A percentile compares a stretch with the other conserved stretches of the same genome.
These are phyloP conservation scores for Acanthamoeba royreba DNA, from an alignment of 208 protist species.

Conservation along the genomic window DNA sequence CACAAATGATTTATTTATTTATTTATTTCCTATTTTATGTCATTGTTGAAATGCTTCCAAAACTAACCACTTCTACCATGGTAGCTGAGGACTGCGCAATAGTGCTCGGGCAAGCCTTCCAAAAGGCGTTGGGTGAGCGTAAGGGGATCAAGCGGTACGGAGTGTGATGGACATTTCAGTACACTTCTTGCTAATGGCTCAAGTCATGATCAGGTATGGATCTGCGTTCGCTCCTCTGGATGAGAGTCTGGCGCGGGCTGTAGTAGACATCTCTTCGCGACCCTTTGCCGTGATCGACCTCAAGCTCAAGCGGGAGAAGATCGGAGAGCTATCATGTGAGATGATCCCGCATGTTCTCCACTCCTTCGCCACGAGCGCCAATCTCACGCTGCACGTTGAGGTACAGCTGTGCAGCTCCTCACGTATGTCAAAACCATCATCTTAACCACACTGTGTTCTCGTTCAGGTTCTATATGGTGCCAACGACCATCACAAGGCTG, in stretches of 20 bases:
- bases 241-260: conserved; percentile 77
- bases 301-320: conserved; percentile 69
- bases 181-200: background rate
- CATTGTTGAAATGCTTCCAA: no score
- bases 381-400: conserved; percentile 80
- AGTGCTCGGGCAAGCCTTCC: conserved; percentile 67
- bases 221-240: conserved; percentile 76
- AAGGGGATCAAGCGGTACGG: conserved; percentile 65
- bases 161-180: background rate
- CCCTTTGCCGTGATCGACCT: conserved; percentile 69
- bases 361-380: conserved; percentile 73
- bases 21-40: background rate
- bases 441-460: no score
- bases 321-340: conserved; percentile 78
- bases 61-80: no score
- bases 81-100: conserved; percentile 79
- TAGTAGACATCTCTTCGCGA: conserved; percentile 79
- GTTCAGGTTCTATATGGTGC: conserved; percentile 38
- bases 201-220: conserved; percentile 52
- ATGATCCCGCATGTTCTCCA: conserved; percentile 81
- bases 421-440: background rate
- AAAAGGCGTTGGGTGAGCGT: conserved; percentile 70
- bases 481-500: conserved; percentile 81
- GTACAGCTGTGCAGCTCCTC: conserved; percentile 56
- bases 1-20: background rate